Base-by-base conservation (phyloP, 495 filamentous ascomycete species). In the Tetracladium setigerum region DNA sequence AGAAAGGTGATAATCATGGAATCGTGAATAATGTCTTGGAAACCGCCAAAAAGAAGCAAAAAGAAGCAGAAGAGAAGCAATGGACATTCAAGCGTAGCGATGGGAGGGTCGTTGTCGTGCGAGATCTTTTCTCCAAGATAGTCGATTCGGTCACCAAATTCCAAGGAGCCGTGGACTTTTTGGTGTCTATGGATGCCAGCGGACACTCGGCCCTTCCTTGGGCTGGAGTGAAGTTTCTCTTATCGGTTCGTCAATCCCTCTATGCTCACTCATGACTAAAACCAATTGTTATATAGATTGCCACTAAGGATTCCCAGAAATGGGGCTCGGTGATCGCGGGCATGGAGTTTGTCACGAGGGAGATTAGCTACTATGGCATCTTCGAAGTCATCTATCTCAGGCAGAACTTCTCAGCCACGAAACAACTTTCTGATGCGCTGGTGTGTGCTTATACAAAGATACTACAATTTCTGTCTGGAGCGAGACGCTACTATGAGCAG, bases 131-230 rank as follows among this genome's bases (percentile, higher is more conserved):
- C 32, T 54, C 61, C 4, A 71, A 68, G 47, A 56, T 70, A n/a
- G 51, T 60, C 5, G 46, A 41, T 14, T 69, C 59, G 60, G 46
- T 70, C n/a, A 47, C 62, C 10, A 63, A 57, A 15, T 70, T 71
- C 54, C 66, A 60, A 41, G 47, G 53, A 18, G 45, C 67, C 34
- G 70, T 65, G n/a, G 64, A 69, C 50, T 47, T 50, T 22, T 43
- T 61, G n/a, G 62, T 59, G 7, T 50, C 58, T 18, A 57, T 63
- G 42, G 61, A 64, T 54, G 67, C 67, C 54, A 65, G 66, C n/a
- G 58, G 41, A 5, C 67, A 71, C 56, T 55, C 63, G 17, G 58
- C 64, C 11, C 55, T 73, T 38, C 67, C 70, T 19, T 71, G 70
- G 69, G 68, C 67, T 15, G 66, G 50, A 5, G 52, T 71, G 11